A percentile compares a stretch with the other conserved stretches of the same genome.
phyloP scores from a whole-genome alignment of 495 filamentous ascomycete species.

The Aspergillus ostianus region DNA sequence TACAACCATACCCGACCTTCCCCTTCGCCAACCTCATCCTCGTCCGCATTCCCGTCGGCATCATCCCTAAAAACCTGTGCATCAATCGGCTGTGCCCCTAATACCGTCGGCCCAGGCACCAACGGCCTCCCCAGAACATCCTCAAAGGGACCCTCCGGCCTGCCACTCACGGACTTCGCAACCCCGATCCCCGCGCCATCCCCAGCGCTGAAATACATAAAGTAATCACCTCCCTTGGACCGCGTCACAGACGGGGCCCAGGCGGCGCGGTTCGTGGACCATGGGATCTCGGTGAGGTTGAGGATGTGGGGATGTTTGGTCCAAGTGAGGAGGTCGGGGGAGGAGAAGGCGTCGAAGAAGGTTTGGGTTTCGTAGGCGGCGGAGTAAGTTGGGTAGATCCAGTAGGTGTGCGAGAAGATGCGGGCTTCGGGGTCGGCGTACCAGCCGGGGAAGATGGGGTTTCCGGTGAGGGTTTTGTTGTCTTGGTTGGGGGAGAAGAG shows the following conservation, averaged over 20 bases:
- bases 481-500: conserved; percentile 21
- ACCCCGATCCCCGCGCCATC: conserved; percentile 50
- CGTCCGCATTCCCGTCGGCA: conserved; percentile 14
- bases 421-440: conserved; percentile 49
- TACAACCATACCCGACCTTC: conserved; percentile 40
- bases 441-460: conserved; percentile 45
- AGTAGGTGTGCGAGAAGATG: conserved; percentile 40
- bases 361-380: conserved; percentile 40
- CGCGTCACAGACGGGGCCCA: conserved; percentile 46
- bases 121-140: conserved; percentile 44
- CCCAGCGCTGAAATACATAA: conserved; percentile 48
- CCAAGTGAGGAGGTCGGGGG: conserved; percentile 45
- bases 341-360: conserved; percentile 49
- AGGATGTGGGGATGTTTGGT: conserved; percentile 39
- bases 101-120: conserved; percentile 33
- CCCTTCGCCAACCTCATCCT: neutral
- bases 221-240: conserved; percentile 32
- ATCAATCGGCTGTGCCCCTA: conserved; percentile 44
- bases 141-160: conserved; percentile 41
- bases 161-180: conserved; percentile 30
- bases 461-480: conserved; percentile 30
- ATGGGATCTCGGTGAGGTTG: conserved; percentile 35
- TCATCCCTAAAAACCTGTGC: conserved; percentile 47
- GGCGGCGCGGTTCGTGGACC: conserved; percentile 40
- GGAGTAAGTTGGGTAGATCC: conserved; percentile 46